Evolutionary conservation across 2,329 filamentous ascomycete genomes (phyloP), one percentile per base, ranked within the genome.

Genomic region (Mycosphaerella arachidis): DNA sequence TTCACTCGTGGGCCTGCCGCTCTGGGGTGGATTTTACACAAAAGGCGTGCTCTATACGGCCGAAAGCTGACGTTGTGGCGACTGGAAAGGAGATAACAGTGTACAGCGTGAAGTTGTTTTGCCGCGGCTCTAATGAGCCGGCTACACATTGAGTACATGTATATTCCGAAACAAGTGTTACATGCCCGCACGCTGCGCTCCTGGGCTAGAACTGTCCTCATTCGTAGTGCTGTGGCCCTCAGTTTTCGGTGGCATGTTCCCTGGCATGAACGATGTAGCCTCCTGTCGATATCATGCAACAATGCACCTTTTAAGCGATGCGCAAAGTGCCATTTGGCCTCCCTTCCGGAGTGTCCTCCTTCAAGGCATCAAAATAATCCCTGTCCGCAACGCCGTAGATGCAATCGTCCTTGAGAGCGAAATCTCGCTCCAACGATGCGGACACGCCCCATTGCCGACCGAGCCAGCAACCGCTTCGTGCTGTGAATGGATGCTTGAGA

Each of bases 401-500:
- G 64, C 72, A 70, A 62, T 75, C 72, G 46, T 72, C 63, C 33
- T 72, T 64, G 10, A 61, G 53, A 10, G 58, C 57, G 30, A 70
- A 68, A 40, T 70, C 67, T 35, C 66, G 61, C 53, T 73, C 71
- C 60, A 74, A 56, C 4, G 70, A 68, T 20, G 68, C 67, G 53
- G 68, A 61, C 16, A 74, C 63, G 27, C 69, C 71, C 73, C 73
- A 74, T 45, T 71, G 58, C 48, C 68, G 60, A 16, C 71, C 70
- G 13, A 72, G 65, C 69, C 71, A 73, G 60, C 69, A 69, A 29
- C 70, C 70, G 56, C 58, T 77, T 68, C 24, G 74, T 63, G 60
- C 76, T 72, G 64, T 72, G 67, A 59, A 73, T 57, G 59, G 74
- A 62, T 60, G 72, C 67, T 67, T 71, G 67, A 65, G 65, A 31